Percentiles rank a stretch among this genome's conserved stretches.
These are phyloP conservation scores for Boletus coccyginus DNA, from an alignment of 768 basidiomycete genomes.

Conservation along the genomic window DNA sequence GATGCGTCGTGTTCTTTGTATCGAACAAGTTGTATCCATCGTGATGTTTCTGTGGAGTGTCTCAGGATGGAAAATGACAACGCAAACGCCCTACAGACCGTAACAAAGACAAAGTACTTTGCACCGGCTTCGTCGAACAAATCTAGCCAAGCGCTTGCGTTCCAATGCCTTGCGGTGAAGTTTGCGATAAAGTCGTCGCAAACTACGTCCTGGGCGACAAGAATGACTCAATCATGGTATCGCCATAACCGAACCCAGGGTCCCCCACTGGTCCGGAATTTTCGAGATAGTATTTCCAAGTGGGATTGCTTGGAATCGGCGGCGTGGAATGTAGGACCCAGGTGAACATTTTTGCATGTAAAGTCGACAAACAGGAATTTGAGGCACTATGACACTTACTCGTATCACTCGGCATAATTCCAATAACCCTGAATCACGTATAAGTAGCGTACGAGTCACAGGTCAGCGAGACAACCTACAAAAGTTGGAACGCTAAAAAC, in stretches of 20 bases:
- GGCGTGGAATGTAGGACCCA: conserved; percentile 39
- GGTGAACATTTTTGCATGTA: conserved; percentile 17
- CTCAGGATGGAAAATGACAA: background rate
- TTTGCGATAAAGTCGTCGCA: conserved; percentile 60
- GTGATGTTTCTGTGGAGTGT: conserved; percentile 49
- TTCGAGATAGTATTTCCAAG: conserved; percentile 48
- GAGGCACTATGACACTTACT: conserved; percentile 32
- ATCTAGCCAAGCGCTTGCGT: conserved; percentile 53
- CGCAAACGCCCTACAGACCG: conserved; percentile 30
- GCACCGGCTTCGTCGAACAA: conserved; percentile 55
- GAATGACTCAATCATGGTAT: background rate
- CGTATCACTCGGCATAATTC: conserved; percentile 56
- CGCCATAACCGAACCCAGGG: background rate
- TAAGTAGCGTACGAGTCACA: background rate
- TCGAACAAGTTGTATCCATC: conserved; percentile 60
- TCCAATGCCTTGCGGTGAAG: conserved; percentile 52
- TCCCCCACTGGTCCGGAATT: conserved; percentile 43
- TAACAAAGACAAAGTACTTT: conserved; percentile 59
- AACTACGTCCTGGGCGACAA: conserved; percentile 35
- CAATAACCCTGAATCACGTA: conserved; percentile 33
- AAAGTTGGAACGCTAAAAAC: conserved; percentile 47
- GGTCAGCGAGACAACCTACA: conserved; percentile 14
- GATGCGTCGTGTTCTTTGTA: conserved; percentile 49
- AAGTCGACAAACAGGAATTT: background rate
- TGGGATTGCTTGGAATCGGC: conserved; percentile 36